Conservation (phyloP, 192 early-diverging fungal species). For the Coemansia nantahalensis region DNA sequence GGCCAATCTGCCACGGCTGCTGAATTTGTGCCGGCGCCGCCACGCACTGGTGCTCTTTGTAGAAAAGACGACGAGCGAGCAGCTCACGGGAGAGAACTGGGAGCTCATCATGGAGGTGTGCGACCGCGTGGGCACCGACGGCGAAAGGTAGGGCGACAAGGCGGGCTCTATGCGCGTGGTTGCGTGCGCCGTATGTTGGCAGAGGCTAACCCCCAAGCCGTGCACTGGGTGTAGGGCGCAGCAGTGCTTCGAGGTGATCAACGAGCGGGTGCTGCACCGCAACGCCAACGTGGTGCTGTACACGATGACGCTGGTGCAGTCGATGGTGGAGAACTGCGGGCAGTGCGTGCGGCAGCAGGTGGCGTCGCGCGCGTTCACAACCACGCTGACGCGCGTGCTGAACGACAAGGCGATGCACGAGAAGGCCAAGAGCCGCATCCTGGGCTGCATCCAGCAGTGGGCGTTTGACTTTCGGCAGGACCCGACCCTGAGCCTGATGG, state of each 20-base stretch:
- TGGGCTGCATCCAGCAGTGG: conserved; percentile 92
- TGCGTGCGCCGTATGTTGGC: too few species aligned
- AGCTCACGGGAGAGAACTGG: conserved; percentile 94
- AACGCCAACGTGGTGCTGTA: conserved; percentile 82
- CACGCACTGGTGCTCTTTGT: too few species aligned
- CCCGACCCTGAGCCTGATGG: conserved; percentile 76
- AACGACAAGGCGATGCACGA: conserved; percentile 75
- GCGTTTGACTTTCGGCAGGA: conserved; percentile 79
- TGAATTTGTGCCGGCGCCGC: too few species aligned
- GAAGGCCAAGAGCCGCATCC: conserved; percentile 73
- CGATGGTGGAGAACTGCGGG: conserved; percentile 90
- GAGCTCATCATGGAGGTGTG: conserved; percentile 70
- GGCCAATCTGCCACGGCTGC: too few species aligned
- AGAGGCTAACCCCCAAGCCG: too few species aligned
- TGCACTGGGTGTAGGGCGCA: conserved; percentile 56
- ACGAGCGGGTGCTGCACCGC: conserved; percentile 68
- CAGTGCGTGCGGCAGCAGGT: conserved; percentile 77
- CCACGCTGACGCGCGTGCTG: conserved; percentile 70
- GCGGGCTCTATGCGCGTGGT: too few species aligned
- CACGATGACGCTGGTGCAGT: conserved; percentile 74
- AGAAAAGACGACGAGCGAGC: conserved; percentile 89
- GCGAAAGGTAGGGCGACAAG: conserved; percentile 38
- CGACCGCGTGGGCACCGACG: conserved; percentile 59
- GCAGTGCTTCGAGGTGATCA: conserved; percentile 67
- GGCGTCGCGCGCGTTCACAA: conserved; percentile 81